These are phyloP conservation scores for Rhododendron henanense DNA, from an alignment of 148 eudicot species.

Conservation along the genomic window DNA sequence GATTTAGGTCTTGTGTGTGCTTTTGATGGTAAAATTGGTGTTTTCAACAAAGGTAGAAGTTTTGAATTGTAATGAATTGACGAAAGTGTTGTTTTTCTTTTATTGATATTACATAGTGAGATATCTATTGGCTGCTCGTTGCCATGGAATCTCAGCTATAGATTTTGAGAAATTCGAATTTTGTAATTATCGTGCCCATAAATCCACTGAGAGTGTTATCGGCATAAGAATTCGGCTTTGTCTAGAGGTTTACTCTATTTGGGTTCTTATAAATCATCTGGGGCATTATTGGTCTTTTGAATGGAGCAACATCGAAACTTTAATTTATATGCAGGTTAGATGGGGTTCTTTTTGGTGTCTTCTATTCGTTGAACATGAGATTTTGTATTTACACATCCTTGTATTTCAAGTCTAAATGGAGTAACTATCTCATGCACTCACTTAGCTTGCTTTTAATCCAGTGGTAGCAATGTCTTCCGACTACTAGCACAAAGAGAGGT, in stretches of 20 bases:
- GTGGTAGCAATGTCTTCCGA: slow-evolving; percentile 48
- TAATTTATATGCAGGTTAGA: not conserved
- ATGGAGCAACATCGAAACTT: not conserved
- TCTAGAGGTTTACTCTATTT: not conserved
- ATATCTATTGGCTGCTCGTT: not conserved
- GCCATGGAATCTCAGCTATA: not conserved
- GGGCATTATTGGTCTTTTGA: not conserved
- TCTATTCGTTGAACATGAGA: not conserved
- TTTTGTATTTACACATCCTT: not conserved
- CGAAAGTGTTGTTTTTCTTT: not conserved
- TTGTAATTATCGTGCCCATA: not conserved
- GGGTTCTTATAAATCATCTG: not conserved
- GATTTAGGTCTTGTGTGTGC: not conserved
- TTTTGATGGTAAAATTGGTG: not conserved
- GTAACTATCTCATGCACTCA: not conserved
- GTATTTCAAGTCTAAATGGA: not conserved
- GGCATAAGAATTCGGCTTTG: not conserved
- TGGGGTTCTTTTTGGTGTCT: not conserved
- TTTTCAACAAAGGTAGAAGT: not conserved
- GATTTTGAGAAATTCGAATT: not conserved
- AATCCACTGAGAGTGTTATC: not conserved
- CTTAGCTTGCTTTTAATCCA: slow-evolving; percentile 1
- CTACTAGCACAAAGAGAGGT: slow-evolving; percentile 57
- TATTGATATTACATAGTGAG: not conserved
- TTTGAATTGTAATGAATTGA: not conserved